Evolutionary conservation across 805 yeast species (phyloP).

Genomic region (Starmerella asiatica): DNA sequence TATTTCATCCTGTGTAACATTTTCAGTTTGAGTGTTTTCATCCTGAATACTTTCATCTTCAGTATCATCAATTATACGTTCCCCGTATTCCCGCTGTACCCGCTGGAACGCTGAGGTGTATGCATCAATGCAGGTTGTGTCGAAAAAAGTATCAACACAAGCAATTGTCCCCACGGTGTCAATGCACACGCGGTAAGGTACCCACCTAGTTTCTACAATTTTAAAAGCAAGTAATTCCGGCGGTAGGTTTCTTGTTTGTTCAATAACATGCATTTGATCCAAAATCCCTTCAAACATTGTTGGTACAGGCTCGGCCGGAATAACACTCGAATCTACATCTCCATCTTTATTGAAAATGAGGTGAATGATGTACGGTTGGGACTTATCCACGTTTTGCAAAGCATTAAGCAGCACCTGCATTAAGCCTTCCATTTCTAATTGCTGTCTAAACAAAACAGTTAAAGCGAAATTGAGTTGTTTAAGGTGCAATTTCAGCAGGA

Average conservation of each 20-base stretch:
- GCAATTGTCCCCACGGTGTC: conserved; percentile 4
- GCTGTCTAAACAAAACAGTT: background rate
- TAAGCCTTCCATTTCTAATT: background rate
- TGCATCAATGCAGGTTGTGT: background rate
- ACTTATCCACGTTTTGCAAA: background rate
- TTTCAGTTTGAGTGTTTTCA: background rate
- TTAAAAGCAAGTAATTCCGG: no score
- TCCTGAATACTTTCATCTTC: background rate
- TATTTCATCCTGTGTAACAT: background rate
- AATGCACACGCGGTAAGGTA: no score
- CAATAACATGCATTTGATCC: conserved; percentile 1
- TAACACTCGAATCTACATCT: background rate
- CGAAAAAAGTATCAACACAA: conserved; percentile 1
- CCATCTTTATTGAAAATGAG: background rate
- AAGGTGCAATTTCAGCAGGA: conserved; percentile 6
- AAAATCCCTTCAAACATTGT: conserved; percentile 1
- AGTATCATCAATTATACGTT: background rate
- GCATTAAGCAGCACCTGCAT: background rate
- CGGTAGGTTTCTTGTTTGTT: no score
- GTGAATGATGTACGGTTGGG: background rate
- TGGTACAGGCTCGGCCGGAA: background rate
- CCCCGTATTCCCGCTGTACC: background rate
- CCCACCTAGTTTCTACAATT: no score
- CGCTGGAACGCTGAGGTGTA: background rate
- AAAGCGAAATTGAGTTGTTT: background rate